phyloP scores from a whole-genome alignment of 2,329 filamentous ascomycete genomes.

The Colletotrichum sublineola region DNA sequence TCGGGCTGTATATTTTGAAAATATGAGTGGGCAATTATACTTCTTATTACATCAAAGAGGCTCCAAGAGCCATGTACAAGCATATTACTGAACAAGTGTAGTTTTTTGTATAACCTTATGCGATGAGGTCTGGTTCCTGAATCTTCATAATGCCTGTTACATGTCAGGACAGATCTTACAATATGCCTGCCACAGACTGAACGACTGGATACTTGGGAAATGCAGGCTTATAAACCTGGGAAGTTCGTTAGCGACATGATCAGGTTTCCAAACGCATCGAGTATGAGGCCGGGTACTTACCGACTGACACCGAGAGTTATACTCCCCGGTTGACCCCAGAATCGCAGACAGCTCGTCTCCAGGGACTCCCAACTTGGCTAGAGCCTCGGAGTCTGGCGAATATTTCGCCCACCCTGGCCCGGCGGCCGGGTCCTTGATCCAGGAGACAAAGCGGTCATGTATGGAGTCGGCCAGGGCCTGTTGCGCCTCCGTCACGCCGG shows the following conservation, averaged over 20 bases:
- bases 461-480: constrained; percentile 58
- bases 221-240: constrained; percentile 4
- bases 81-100: not conserved
- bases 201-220: constrained; percentile 20
- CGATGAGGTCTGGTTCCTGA: not conserved
- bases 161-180: not conserved
- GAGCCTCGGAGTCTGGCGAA: constrained; percentile 47
- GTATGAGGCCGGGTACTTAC: constrained; percentile 16
- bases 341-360: constrained; percentile 51
- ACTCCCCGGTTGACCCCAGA: constrained; percentile 49
- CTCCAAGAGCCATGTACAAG: not conserved
- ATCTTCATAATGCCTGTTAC: not conserved
- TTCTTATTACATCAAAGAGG: not conserved
- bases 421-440: constrained; percentile 58
- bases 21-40: not conserved
- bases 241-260: not conserved
- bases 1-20: not conserved
- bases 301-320: constrained; percentile 51
- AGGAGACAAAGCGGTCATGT: constrained; percentile 58
- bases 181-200: constrained; percentile 9
- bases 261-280: too few species aligned
- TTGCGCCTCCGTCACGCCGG: constrained; percentile 52
- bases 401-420: constrained; percentile 57
- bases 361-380: constrained; percentile 52
- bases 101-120: not conserved